Percentiles rank a stretch among this genome's conserved stretches.
Evolutionary conservation across 179 eudicot genomes (phyloP).

Genomic region (Beta lomatogona): DNA sequence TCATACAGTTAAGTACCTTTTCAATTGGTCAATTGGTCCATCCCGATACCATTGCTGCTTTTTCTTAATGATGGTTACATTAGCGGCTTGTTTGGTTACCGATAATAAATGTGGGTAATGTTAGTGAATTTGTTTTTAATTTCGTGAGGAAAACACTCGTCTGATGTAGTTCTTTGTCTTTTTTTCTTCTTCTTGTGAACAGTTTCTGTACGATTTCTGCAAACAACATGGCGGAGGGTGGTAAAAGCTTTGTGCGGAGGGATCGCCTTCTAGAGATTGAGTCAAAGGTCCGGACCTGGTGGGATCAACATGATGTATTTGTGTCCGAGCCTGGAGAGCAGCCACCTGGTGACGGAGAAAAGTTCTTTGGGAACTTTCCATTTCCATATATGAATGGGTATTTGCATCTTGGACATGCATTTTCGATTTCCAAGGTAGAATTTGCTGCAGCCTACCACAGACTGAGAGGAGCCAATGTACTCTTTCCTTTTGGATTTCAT

Average conservation of each 20-base stretch:
- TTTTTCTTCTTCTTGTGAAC: neutral
- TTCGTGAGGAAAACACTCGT: no score
- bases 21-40: neutral
- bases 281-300: slow-evolving; percentile 48
- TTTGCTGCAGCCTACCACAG: slow-evolving; percentile 82
- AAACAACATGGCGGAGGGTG: slow-evolving; percentile 37
- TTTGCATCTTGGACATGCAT: slow-evolving; percentile 85
- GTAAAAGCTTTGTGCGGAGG: slow-evolving; percentile 68
- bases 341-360: slow-evolving; percentile 63
- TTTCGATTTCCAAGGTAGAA: slow-evolving; percentile 78
- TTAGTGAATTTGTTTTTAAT: no score
- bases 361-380: slow-evolving; percentile 86
- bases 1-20: neutral
- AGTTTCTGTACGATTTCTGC: slow-evolving; percentile 25
- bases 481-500: slow-evolving; percentile 82
- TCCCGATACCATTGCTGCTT: neutral
- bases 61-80: no score
- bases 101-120: no score
- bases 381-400: slow-evolving; percentile 88
- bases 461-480: slow-evolving; percentile 76
- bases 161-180: no score
- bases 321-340: slow-evolving; percentile 50
- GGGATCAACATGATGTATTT: slow-evolving; percentile 66
- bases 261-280: slow-evolving; percentile 69
- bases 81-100: no score